These are phyloP conservation scores for Flammula alnicola DNA, from an alignment of 1,284 basidiomycete genomes.

Conservation along the genomic window DNA sequence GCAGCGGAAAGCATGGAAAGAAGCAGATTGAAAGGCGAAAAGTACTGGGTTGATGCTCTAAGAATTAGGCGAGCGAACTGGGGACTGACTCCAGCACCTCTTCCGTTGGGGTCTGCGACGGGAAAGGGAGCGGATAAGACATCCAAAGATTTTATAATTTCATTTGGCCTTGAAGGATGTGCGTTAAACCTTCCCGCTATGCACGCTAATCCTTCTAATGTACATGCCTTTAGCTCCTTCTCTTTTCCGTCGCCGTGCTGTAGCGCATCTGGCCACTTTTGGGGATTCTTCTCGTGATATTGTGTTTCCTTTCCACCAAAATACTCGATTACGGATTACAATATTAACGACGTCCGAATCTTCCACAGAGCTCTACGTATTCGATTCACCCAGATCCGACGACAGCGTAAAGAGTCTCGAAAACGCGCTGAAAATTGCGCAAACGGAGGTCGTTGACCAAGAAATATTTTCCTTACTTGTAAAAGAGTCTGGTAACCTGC, in stretches of 20 bases:
- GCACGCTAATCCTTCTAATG: background rate
- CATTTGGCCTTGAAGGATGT: conserved; percentile 83
- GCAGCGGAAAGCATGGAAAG: conserved; percentile 73
- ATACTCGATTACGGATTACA: conserved; percentile 61
- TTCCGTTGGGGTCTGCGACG: conserved; percentile 66
- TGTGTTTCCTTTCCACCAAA: conserved; percentile 66
- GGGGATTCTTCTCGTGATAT: conserved; percentile 48
- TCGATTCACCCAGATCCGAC: conserved; percentile 23
- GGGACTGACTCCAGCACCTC: conserved; percentile 75
- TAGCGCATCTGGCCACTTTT: conserved; percentile 65
- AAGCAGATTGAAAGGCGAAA: conserved; percentile 61
- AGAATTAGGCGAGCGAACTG: conserved; percentile 75
- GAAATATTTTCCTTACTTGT: conserved; percentile 77
- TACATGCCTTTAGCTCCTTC: conserved; percentile 53
- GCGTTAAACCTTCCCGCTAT: conserved; percentile 29
- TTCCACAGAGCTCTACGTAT: conserved; percentile 31
- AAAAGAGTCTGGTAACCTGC: conserved; percentile 69
- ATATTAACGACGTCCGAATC: conserved; percentile 42
- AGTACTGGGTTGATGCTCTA: conserved; percentile 80
- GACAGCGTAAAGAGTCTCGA: conserved; percentile 48
- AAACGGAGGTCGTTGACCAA: conserved; percentile 75
- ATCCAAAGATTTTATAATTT: conserved; percentile 77
- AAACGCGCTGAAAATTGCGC: conserved; percentile 56
- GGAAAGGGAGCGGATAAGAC: conserved; percentile 79
- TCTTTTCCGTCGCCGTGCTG: conserved; percentile 62